Percentiles rank a stretch among this genome's conserved stretches.
Conservation (phyloP, 129 eudicot genomes). For the Kitagawia praeruptora region DNA sequence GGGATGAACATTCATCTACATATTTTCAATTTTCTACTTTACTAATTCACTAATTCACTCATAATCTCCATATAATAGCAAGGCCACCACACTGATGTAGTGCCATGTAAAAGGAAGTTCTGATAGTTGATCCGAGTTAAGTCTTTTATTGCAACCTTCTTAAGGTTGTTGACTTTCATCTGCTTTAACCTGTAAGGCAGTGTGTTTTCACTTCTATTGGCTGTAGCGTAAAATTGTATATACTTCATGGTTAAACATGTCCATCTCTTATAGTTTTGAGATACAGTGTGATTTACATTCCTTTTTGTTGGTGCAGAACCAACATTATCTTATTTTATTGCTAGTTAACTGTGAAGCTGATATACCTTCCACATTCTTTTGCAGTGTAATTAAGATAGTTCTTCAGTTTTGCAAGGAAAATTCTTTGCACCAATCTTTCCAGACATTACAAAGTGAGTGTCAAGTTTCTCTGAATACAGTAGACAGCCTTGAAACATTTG, state of each 20-base stretch:
- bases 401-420: slow-evolving; percentile 99
- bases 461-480: slow-evolving; percentile 95
- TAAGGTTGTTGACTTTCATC: neutral
- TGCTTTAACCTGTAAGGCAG: neutral
- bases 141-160: neutral
- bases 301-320: neutral
- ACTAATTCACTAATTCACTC: neutral
- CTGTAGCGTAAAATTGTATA: neutral
- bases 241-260: neutral
- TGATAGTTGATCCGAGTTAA: neutral
- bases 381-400: slow-evolving; percentile 96
- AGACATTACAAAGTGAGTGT: slow-evolving; percentile 88
- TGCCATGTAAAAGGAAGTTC: neutral
- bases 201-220: neutral
- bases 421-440: slow-evolving; percentile 89
- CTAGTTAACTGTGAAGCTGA: neutral
- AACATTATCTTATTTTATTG: neutral
- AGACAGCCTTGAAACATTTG: slow-evolving; percentile 95
- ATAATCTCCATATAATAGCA: neutral
- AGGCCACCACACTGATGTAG: neutral
- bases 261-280: neutral
- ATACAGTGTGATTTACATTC: neutral
- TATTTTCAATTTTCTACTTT: neutral
- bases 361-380: slow-evolving; percentile 5
- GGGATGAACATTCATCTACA: neutral